Conservation (phyloP, 768 basidiomycete species). For the Rhizopogon roseolus region DNA sequence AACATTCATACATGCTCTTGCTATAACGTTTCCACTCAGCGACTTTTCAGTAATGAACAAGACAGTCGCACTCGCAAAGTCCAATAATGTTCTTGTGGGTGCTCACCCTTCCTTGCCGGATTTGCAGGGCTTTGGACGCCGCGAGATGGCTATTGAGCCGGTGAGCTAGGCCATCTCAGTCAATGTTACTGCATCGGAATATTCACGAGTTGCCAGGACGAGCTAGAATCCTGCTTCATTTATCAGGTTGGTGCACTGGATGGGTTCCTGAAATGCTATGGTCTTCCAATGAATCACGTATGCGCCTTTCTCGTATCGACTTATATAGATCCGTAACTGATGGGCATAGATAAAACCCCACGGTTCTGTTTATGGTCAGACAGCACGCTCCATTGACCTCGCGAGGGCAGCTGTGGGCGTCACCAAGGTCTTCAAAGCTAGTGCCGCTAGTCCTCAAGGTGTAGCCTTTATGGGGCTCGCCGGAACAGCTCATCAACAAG, state of each 20-base stretch:
- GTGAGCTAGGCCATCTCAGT: conserved; percentile 26
- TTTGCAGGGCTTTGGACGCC: conserved; percentile 58
- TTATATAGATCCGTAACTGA: background rate
- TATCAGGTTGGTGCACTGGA: conserved; percentile 66
- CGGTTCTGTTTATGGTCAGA: conserved; percentile 59
- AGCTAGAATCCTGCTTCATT: conserved; percentile 51
- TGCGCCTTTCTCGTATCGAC: conserved; percentile 5
- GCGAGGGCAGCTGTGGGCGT: conserved; percentile 52
- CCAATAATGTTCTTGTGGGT: conserved; percentile 52
- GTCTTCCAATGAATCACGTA: conserved; percentile 53
- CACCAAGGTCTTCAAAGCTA: conserved; percentile 41
- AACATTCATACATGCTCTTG: background rate
- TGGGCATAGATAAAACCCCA: conserved; percentile 50
- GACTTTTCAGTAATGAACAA: conserved; percentile 65
- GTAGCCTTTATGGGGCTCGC: conserved; percentile 62
- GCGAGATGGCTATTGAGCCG: conserved; percentile 59
- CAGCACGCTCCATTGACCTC: conserved; percentile 48
- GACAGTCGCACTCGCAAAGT: conserved; percentile 55
- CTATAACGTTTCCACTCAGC: conserved; percentile 19
- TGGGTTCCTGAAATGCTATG: conserved; percentile 54
- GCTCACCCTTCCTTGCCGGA: conserved; percentile 67
- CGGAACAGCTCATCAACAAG: conserved; percentile 56
- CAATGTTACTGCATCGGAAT: background rate
- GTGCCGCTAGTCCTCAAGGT: conserved; percentile 15
- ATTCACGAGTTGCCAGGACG: conserved; percentile 33